Base-by-base conservation (phyloP, 2,329 filamentous ascomycete species). In the Pseudogymnoascus pannorum region DNA sequence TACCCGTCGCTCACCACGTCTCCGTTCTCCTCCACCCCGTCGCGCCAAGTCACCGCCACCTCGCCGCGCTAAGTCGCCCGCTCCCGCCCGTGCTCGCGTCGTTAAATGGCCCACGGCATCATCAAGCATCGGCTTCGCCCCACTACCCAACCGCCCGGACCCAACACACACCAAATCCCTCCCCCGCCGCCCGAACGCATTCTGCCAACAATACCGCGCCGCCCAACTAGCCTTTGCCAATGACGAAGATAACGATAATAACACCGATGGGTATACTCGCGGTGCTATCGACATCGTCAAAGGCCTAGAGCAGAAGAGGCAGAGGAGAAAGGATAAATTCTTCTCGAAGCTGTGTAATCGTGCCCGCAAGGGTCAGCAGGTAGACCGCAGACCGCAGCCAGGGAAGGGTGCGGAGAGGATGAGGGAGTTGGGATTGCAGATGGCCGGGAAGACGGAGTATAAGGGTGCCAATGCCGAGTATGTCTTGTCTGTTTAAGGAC, bases 221-320 rank as follows among this genome's bases (percentile, higher is more conserved):
- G 79, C 68, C 74, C 80, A 64, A 69, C 71, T 65, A 74, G 78
- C 59, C 70, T 75, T 60, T 65, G 72, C 65, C 60, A 74, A 77
- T 61, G 14, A 18, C 29, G 54, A 58, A 20, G 73, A 75, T 70
- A 68, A 73, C 71, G 64, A 61, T 64, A 65, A 74, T 65, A 65
- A 72, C 67, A 65, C 70, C 58, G 81, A 87, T 58, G 77, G 85
- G 42, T 91, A 94, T 65, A 83, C 91, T 8, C 89, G 94, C 65
- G 91, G 92, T n/a, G 92, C 94, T 35, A 95, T 99, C 67, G 94
- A 97, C 74, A 99, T 97, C 64, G 90, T 97, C 75, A 96, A 96
- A 74, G 94, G 94, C 7, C 83, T 99, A 1, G 94, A 99, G 77
- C 88, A 90, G 75, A 97, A 96, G 78, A 88, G 92, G 24, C 90